phyloP scores from a whole-genome alignment of 768 basidiomycete genomes.

The Leucocoprinus sp. region DNA sequence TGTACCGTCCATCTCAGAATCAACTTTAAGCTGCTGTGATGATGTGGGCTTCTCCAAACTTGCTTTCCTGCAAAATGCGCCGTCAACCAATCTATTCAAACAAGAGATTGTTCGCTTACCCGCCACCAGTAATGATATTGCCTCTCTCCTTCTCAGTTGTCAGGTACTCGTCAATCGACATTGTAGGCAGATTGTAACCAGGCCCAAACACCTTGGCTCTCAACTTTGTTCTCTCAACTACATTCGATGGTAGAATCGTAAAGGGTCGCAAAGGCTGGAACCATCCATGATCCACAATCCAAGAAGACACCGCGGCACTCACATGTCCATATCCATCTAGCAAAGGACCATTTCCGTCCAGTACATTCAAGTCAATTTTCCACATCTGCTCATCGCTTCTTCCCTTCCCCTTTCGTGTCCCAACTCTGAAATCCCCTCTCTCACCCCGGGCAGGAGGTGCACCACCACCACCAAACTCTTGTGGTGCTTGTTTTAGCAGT shows the following conservation, averaged over 20 bases:
- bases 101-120: slow-evolving; percentile 40
- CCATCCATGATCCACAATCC: background rate
- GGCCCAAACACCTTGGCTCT: slow-evolving; percentile 80
- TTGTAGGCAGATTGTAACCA: slow-evolving; percentile 80
- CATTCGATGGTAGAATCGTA: slow-evolving; percentile 76
- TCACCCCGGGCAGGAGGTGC: slow-evolving; percentile 23
- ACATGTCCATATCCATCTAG: slow-evolving; percentile 77
- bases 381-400: slow-evolving; percentile 45
- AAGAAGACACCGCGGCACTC: slow-evolving; percentile 8
- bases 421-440: slow-evolving; percentile 29
- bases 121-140: slow-evolving; percentile 82
- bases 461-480: slow-evolving; percentile 26
- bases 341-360: slow-evolving; percentile 52
- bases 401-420: slow-evolving; percentile 19
- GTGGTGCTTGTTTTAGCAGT: slow-evolving; percentile 51
- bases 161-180: slow-evolving; percentile 94
- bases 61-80: slow-evolving; percentile 39
- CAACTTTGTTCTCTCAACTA: slow-evolving; percentile 60
- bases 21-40: slow-evolving; percentile 69
- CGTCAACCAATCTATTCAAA: slow-evolving; percentile 2
- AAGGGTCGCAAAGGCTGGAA: slow-evolving; percentile 82
- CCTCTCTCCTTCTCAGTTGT: slow-evolving; percentile 78
- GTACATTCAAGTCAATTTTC: slow-evolving; percentile 54
- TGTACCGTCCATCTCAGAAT: slow-evolving; percentile 83
- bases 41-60: slow-evolving; percentile 61